These are phyloP conservation scores for Pseudevernia furfuracea DNA, from an alignment of 495 filamentous ascomycete genomes.

Conservation along the genomic window DNA sequence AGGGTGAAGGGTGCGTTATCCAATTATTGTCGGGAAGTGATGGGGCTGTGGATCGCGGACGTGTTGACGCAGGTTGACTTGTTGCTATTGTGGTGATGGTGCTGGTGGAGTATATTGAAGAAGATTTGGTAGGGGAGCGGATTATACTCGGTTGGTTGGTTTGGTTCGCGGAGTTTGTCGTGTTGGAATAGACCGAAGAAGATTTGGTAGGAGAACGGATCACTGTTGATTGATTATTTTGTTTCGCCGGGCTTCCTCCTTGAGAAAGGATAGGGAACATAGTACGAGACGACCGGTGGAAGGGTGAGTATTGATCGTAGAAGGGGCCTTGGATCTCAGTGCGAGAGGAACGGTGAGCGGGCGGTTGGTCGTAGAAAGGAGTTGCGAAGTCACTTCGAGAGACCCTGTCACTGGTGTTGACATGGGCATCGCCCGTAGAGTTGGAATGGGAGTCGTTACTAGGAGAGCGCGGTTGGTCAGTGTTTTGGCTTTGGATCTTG, in stretches of 20 bases:
- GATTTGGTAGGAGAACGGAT: slow-evolving; percentile 23
- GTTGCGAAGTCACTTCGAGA: slow-evolving; percentile 34
- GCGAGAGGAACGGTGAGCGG: slow-evolving; percentile 34
- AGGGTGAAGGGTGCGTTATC: slow-evolving; percentile 53
- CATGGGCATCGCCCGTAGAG: slow-evolving; percentile 26
- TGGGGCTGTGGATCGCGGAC: slow-evolving; percentile 33
- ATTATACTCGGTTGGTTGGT: slow-evolving; percentile 10
- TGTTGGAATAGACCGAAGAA: slow-evolving; percentile 22
- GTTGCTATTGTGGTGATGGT: slow-evolving; percentile 18
- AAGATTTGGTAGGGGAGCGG: slow-evolving; percentile 25
- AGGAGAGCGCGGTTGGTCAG: slow-evolving; percentile 48
- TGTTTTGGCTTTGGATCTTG: slow-evolving; percentile 33
- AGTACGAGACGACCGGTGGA: slow-evolving; percentile 35
- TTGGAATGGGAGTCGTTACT: slow-evolving; percentile 48
- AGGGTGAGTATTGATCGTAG: slow-evolving; percentile 24
- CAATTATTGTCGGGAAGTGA: slow-evolving; percentile 47
- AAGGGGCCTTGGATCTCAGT: slow-evolving; percentile 32
- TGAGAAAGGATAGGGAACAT: slow-evolving; percentile 23
- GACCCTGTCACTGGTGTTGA: slow-evolving; percentile 31
- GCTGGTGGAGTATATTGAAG: slow-evolving; percentile 23
- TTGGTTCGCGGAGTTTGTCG: slow-evolving; percentile 26
- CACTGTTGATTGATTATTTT: slow-evolving; percentile 29
- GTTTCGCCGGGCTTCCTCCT: slow-evolving; percentile 22
- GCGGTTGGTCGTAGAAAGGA: slow-evolving; percentile 28
- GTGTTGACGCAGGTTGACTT: slow-evolving; percentile 22